phyloP scores from a whole-genome alignment of 2,329 filamentous ascomycete species.

The Phialocephala subalpina region DNA sequence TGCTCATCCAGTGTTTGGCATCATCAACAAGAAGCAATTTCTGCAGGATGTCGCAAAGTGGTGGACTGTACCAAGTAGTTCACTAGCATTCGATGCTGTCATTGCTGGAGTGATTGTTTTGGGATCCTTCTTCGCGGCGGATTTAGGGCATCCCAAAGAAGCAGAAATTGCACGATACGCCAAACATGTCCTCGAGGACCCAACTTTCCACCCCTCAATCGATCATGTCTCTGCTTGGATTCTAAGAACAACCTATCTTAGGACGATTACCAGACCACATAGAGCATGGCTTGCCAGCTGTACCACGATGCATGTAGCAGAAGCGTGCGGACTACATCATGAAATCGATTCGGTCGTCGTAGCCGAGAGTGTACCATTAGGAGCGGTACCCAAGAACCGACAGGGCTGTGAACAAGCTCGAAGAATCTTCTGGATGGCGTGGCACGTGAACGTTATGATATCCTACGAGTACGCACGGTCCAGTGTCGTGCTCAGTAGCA shows the following conservation, averaged over 20 bases:
- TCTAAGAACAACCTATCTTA: constrained; percentile 35
- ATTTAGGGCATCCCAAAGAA: constrained; percentile 37
- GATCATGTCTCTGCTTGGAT: constrained; percentile 36
- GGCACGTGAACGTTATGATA: constrained; percentile 42
- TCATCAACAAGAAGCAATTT: constrained; percentile 41
- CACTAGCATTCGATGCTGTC: constrained; percentile 44
- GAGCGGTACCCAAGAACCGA: not conserved
- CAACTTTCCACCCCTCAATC: constrained; percentile 32
- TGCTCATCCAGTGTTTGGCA: constrained; percentile 43
- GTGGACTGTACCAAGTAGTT: constrained; percentile 40
- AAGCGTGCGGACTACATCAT: constrained; percentile 39
- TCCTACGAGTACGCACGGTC: constrained; percentile 47
- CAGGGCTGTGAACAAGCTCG: constrained; percentile 35
- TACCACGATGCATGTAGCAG: constrained; percentile 36
- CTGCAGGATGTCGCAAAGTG: constrained; percentile 40
- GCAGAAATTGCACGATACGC: constrained; percentile 35
- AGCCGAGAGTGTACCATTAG: constrained; percentile 14
- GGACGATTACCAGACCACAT: constrained; percentile 36
- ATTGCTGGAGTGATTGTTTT: constrained; percentile 44
- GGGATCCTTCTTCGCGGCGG: constrained; percentile 44
- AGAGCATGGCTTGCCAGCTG: constrained; percentile 37
- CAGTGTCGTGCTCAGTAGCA: constrained; percentile 37
- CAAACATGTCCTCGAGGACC: constrained; percentile 35
- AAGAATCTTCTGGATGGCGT: constrained; percentile 42
- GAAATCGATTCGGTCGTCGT: constrained; percentile 39